These are phyloP conservation scores for Pholiota molesta DNA, from an alignment of 768 basidiomycete species.

Conservation along the genomic window DNA sequence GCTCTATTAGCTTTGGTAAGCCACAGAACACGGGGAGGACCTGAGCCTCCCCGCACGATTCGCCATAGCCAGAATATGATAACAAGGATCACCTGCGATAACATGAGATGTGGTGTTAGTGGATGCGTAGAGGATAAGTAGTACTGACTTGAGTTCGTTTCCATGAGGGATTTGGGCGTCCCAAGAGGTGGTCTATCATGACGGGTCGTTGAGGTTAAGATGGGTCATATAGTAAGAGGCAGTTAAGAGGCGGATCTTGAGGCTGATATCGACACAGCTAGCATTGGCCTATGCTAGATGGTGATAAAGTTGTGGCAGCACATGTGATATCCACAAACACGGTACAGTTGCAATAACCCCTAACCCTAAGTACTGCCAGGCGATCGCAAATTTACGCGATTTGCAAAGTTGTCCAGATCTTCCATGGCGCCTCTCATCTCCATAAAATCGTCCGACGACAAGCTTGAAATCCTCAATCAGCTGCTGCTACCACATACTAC, in stretches of 20 bases:
- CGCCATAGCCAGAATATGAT: conserved; percentile 91
- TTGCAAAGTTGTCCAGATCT: conserved; percentile 8
- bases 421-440: conserved; percentile 40
- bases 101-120: conserved; percentile 2
- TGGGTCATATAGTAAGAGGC: conserved; percentile 15
- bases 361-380: conserved; percentile 24
- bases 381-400: conserved; percentile 14
- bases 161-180: conserved; percentile 88
- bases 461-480: conserved; percentile 89
- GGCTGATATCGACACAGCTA: conserved; percentile 6
- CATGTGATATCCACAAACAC: conserved; percentile 25
- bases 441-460: conserved; percentile 41
- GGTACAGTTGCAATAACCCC: conserved; percentile 9
- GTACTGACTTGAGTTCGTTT: conserved; percentile 80
- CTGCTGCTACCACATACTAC: conserved; percentile 79
- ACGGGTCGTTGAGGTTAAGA: conserved; percentile 15
- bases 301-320: not conserved
- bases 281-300: conserved; percentile 7
- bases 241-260: conserved; percentile 19
- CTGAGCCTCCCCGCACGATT: conserved; percentile 63
- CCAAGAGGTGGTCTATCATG: conserved; percentile 95
- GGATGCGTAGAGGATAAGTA: not conserved
- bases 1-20: conserved; percentile 58
- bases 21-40: conserved; percentile 71
- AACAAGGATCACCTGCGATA: conserved; percentile 79